phyloP scores from a whole-genome alignment of 768 basidiomycete genomes.

The Lyophyllum atratum region DNA sequence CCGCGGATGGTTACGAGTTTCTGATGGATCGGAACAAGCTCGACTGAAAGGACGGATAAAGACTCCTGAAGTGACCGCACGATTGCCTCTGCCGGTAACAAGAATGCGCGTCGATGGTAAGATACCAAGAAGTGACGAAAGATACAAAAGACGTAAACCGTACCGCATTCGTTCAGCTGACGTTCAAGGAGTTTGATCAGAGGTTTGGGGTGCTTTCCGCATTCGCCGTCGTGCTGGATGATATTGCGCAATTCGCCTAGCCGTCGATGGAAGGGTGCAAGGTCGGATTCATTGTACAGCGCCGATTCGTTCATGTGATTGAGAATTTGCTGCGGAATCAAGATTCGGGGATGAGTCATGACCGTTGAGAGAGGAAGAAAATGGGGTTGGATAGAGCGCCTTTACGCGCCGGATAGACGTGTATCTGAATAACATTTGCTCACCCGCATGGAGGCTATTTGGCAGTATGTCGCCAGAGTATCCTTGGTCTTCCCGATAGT shows the following conservation, averaged over 20 bases:
- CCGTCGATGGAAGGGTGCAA: conserved; percentile 84
- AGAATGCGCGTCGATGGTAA: neutral
- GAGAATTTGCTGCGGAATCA: conserved; percentile 75
- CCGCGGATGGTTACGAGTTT: conserved; percentile 85
- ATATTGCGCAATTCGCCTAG: conserved; percentile 83
- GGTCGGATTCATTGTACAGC: conserved; percentile 90
- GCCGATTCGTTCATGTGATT: conserved; percentile 96
- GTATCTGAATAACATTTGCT: conserved; percentile 36
- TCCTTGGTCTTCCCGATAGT: conserved; percentile 96
- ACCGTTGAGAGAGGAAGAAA: neutral
- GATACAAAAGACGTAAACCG: conserved; percentile 30
- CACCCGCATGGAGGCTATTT: conserved; percentile 94
- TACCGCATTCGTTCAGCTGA: conserved; percentile 91
- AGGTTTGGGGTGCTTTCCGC: conserved; percentile 81
- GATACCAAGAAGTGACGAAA: neutral
- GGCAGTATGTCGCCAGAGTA: conserved; percentile 93
- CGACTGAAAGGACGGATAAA: conserved; percentile 82
- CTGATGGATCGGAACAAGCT: conserved; percentile 90
- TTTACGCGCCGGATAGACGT: conserved; percentile 3
- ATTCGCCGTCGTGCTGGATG: conserved; percentile 78
- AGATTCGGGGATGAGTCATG: conserved; percentile 19
- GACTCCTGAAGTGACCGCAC: conserved; percentile 81
- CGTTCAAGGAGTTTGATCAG: conserved; percentile 88
- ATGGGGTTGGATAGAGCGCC: neutral
- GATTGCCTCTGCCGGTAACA: conserved; percentile 61